Conservation (phyloP, 768 basidiomycete species). For the Rhodotorula taiwanensis region DNA sequence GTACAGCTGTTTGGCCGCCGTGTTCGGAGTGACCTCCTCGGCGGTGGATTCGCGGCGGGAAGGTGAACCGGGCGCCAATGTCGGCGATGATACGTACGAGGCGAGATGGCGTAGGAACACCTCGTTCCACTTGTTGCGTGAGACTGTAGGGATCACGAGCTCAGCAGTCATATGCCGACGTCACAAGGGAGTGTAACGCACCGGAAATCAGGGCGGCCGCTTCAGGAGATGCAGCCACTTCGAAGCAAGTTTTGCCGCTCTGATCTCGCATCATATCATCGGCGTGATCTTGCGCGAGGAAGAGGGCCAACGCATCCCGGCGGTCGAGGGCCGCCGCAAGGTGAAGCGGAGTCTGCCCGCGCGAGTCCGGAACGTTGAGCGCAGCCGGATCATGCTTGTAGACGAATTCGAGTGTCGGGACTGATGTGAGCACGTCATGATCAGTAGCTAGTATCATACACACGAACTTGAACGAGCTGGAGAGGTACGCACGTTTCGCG, state of each 20-base stretch:
- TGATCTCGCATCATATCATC: conserved; percentile 69
- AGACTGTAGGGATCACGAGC: conserved; percentile 53
- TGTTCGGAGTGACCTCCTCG: conserved; percentile 37
- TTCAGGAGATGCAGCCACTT: conserved; percentile 56
- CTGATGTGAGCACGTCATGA: conserved; percentile 19
- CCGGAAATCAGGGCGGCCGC: conserved; percentile 55
- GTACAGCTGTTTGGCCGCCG: conserved; percentile 26
- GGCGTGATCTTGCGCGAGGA: conserved; percentile 70
- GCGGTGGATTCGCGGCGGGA: conserved; percentile 12
- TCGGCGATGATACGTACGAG: conserved; percentile 33
- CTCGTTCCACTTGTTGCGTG: conserved; percentile 51
- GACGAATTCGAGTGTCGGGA: conserved; percentile 34
- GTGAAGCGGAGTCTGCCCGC: conserved; percentile 66
- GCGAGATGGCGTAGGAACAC: conserved; percentile 36
- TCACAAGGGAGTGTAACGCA: no score
- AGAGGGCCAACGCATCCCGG: conserved; percentile 61
- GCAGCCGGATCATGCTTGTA: conserved; percentile 22
- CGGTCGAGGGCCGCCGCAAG: conserved; percentile 67
- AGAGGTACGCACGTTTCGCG: conserved; percentile 20
- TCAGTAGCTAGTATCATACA: conserved; percentile 16
- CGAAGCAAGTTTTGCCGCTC: conserved; percentile 61
- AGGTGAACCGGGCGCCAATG: conserved; percentile 13
- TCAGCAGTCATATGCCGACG: no score
- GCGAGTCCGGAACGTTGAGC: conserved; percentile 45
- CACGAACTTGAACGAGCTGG: not conserved